phyloP scores from a whole-genome alignment of 2,329 filamentous ascomycete species.

The Stemphylium vesicarium region DNA sequence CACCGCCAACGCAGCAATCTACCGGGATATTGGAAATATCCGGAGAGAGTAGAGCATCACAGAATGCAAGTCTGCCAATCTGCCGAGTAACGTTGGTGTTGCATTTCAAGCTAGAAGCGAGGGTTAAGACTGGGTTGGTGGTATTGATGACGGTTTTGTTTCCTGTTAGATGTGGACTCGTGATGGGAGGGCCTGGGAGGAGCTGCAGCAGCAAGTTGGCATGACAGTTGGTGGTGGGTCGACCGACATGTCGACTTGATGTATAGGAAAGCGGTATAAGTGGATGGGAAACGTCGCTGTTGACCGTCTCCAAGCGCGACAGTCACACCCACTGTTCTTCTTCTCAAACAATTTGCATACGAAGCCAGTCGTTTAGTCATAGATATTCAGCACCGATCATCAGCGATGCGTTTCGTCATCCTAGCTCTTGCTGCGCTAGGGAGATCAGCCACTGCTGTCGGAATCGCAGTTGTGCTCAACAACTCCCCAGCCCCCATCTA shows the following conservation, averaged over 20 bases:
- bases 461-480: constrained; percentile 35
- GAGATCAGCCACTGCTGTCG: constrained; percentile 27
- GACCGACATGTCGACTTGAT: neutral
- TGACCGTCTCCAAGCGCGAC: neutral
- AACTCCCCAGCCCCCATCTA: constrained; percentile 28
- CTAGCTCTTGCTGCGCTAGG: constrained; percentile 19
- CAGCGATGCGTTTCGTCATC: constrained; percentile 24
- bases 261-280: neutral
- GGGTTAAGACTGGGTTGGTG: neutral
- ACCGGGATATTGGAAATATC: constrained; percentile 21
- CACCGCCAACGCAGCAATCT: constrained; percentile 11
- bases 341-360: too few relatives aligned
- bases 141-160: neutral
- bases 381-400: neutral
- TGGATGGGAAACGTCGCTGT: neutral
- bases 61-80: constrained; percentile 3
- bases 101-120: neutral
- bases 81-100: constrained; percentile 9
- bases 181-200: neutral
- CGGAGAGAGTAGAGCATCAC: constrained; percentile 13
- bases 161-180: neutral
- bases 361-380: neutral
- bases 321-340: neutral
- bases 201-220: neutral
- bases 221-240: neutral